phyloP scores from a whole-genome alignment of 1,284 basidiomycete species.

The Marasmius oreades region DNA sequence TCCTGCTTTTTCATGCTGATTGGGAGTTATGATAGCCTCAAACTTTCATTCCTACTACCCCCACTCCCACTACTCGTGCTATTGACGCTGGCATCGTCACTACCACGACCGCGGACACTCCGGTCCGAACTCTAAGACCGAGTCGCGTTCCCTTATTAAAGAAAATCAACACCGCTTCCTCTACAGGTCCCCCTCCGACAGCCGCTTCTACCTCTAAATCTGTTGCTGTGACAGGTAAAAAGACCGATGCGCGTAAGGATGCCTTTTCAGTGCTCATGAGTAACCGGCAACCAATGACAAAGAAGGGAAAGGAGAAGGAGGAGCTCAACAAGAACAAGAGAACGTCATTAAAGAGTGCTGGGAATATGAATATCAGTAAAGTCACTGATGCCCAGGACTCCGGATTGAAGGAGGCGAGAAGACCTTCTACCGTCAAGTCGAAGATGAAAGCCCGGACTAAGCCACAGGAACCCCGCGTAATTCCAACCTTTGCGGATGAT shows the following conservation, averaged over 20 bases:
- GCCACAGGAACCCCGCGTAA: not conserved
- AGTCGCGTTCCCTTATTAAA: not conserved
- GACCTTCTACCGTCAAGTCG: not conserved
- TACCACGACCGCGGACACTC: not conserved
- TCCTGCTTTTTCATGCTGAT: no score
- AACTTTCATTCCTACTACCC: not conserved
- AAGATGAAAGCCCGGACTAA: slow-evolving; percentile 1
- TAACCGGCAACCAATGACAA: not conserved
- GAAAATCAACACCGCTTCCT: no score
- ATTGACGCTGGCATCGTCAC: not conserved
- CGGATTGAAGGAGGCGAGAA: not conserved
- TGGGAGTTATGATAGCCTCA: no score
- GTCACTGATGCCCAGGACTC: not conserved
- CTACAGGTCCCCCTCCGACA: not conserved
- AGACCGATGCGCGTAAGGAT: not conserved
- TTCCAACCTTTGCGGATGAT: not conserved
- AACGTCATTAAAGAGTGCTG: not conserved
- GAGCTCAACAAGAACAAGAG: not conserved
- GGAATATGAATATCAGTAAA: no score
- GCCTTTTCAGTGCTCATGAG: not conserved
- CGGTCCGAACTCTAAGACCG: not conserved
- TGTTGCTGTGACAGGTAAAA: not conserved
- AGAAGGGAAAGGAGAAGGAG: not conserved
- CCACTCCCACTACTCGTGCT: not conserved
- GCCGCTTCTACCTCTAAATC: not conserved